Conservation (phyloP, 148 eudicot genomes). For the Nyssa sinensis region DNA sequence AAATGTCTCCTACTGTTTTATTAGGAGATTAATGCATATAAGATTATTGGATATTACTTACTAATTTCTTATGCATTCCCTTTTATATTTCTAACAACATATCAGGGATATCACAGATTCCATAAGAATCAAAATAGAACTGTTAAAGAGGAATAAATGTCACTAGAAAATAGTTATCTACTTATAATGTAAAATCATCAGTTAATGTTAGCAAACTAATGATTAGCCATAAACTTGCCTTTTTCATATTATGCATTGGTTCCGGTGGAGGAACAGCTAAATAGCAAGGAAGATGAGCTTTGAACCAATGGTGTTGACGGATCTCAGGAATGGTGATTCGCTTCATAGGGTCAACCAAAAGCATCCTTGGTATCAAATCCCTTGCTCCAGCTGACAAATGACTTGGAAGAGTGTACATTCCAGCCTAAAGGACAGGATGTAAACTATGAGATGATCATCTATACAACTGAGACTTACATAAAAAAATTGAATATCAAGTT, state of each 20-base stretch:
- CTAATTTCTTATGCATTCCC: neutral
- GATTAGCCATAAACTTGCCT: conserved; percentile 15
- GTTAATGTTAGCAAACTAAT: neutral
- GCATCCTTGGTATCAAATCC: conserved; percentile 43
- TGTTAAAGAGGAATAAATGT: neutral
- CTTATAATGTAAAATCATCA: neutral
- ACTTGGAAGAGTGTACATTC: conserved; percentile 39
- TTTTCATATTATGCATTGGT: conserved; percentile 41
- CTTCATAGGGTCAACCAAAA: conserved; percentile 42
- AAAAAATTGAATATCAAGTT: neutral
- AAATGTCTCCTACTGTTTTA: too few relatives aligned
- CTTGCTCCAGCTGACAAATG: conserved; percentile 43
- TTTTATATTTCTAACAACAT: too few relatives aligned
- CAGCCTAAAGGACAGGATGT: conserved; percentile 24
- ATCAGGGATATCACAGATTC: too few relatives aligned
- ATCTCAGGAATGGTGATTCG: conserved; percentile 40
- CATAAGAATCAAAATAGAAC: neutral
- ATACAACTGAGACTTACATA: neutral
- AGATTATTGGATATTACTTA: neutral
- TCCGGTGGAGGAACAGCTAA: conserved; percentile 38
- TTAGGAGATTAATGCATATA: neutral
- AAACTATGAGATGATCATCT: conserved; percentile 10
- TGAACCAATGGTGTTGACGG: conserved; percentile 38
- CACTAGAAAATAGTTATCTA: neutral
- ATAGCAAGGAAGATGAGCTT: conserved; percentile 36